phyloP scores from a whole-genome alignment of 140 eudicot genomes.

The Oenanthe javanica region DNA sequence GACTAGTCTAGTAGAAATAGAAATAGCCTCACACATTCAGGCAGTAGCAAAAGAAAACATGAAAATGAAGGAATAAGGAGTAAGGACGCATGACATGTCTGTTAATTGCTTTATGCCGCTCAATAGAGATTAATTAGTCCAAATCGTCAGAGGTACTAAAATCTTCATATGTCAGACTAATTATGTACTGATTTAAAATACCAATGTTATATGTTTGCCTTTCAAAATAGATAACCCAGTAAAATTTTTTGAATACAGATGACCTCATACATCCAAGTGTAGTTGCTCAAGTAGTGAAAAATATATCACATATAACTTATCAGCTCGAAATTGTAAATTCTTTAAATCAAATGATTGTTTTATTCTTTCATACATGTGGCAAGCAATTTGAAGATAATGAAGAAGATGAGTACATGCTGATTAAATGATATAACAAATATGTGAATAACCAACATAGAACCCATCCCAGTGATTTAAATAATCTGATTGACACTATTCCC shows the following conservation, averaged over 20 bases:
- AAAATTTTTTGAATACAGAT: not conserved
- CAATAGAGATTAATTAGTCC: not conserved
- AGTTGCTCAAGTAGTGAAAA: no score
- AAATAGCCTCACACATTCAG: constrained; percentile 4
- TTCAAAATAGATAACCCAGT: not conserved
- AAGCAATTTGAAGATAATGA: not conserved
- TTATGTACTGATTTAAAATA: not conserved
- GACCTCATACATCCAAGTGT: no score
- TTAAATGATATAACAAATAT: no score
- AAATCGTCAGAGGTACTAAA: no score
- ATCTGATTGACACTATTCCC: no score
- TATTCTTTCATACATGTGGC: not conserved
- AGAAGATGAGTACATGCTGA: no score
- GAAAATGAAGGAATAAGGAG: not conserved
- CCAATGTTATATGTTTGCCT: not conserved
- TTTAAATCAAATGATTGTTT: not conserved
- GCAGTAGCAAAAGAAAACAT: not conserved
- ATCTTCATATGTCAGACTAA: no score
- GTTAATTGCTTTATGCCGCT: not conserved
- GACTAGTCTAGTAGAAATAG: constrained; percentile 44
- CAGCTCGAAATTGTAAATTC: not conserved
- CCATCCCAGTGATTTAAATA: no score
- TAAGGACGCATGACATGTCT: not conserved
- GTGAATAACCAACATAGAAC: no score
- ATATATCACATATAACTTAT: not conserved